phyloP scores from a whole-genome alignment of 1,139 yeast genomes.

The Taphrina pruni region DNA sequence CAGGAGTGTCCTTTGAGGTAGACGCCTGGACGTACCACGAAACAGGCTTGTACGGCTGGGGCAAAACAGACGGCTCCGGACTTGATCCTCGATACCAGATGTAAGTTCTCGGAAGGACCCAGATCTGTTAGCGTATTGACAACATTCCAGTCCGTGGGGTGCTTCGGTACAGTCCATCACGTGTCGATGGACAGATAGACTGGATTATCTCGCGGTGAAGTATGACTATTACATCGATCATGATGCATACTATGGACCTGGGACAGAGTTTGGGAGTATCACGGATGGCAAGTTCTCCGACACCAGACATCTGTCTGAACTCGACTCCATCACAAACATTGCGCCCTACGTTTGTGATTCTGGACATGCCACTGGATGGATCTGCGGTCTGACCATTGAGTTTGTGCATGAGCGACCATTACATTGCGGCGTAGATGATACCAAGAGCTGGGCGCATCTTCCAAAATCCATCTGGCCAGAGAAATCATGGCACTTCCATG shows the following conservation, averaged over 20 bases:
- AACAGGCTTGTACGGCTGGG: neutral
- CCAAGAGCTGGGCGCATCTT: neutral
- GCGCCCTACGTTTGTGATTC: slow-evolving; percentile 2
- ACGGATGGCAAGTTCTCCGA: neutral
- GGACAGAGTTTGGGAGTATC: neutral
- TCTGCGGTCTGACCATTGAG: neutral
- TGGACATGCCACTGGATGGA: neutral
- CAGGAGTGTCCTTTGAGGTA: too few relatives aligned
- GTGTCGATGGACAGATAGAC: neutral
- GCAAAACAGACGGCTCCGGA: neutral
- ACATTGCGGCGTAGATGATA: neutral
- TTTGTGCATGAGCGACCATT: neutral
- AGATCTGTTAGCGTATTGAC: neutral
- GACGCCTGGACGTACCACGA: neutral
- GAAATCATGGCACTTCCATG: slow-evolving; percentile 3
- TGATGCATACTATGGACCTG: neutral
- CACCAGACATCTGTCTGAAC: neutral
- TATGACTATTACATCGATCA: neutral
- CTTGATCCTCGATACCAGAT: neutral
- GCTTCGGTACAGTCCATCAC: neutral
- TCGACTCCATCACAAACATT: slow-evolving; percentile 1
- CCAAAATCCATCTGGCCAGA: slow-evolving; percentile 9
- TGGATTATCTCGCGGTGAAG: slow-evolving; percentile 1
- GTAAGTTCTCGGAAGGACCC: neutral
- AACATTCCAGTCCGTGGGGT: neutral